These are phyloP conservation scores for Nitzschia palea DNA, from an alignment of 108 stramenopile genomes.

Conservation along the genomic window DNA sequence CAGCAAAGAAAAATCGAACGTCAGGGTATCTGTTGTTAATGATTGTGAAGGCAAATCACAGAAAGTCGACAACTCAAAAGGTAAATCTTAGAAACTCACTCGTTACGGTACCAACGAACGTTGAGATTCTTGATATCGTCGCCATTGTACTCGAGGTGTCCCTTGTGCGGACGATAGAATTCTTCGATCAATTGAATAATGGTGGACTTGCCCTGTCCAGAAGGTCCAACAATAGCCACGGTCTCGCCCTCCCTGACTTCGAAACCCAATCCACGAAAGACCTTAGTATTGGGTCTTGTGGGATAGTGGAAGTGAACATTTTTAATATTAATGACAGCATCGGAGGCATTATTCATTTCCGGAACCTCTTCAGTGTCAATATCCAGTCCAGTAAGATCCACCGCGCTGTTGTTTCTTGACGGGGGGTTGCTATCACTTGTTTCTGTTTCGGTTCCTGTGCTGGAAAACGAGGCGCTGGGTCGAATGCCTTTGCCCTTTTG, in stretches of 20 bases:
- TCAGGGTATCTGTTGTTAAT: neutral
- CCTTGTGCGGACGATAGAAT: slow-evolving; percentile 74
- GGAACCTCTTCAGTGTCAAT: neutral
- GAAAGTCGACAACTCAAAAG: no score
- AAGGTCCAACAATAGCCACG: slow-evolving; percentile 74
- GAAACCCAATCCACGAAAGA: slow-evolving; percentile 54
- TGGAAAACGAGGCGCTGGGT: neutral
- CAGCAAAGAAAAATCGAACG: slow-evolving; percentile 29
- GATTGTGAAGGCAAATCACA: neutral
- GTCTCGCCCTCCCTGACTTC: slow-evolving; percentile 56
- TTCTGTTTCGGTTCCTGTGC: neutral
- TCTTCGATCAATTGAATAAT: slow-evolving; percentile 44
- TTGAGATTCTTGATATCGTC: slow-evolving; percentile 64
- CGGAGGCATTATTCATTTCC: neutral
- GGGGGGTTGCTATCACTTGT: slow-evolving; percentile 13
- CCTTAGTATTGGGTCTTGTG: slow-evolving; percentile 50
- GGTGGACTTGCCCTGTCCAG: slow-evolving; percentile 44
- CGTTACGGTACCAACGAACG: slow-evolving; percentile 61
- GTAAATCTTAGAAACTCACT: slow-evolving; percentile 22
- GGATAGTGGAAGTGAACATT: slow-evolving; percentile 84
- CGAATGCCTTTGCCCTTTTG: slow-evolving; percentile 26
- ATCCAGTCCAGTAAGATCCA: neutral
- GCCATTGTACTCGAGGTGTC: slow-evolving; percentile 72
- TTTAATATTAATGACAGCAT: slow-evolving; percentile 21
- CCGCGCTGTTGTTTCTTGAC: slow-evolving; percentile 5